phyloP scores from a whole-genome alignment of 768 basidiomycete species.

The Cystobasidiopsis lactophilus region DNA sequence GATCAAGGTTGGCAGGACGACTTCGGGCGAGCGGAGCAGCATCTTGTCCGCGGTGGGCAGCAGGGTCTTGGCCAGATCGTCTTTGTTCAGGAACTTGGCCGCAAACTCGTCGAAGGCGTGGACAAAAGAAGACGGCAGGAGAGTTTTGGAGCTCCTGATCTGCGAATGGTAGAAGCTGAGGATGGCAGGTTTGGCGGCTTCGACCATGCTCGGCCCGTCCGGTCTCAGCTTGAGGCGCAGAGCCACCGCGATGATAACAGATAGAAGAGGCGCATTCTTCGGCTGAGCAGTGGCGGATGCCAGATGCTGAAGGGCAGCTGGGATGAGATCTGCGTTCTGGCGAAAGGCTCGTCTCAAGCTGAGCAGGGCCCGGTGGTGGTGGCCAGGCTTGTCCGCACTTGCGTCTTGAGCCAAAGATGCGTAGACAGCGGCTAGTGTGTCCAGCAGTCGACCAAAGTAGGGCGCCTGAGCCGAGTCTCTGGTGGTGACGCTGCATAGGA shows the following conservation, averaged over 20 bases:
- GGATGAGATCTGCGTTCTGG: constrained; percentile 3
- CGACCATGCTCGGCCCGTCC: not conserved
- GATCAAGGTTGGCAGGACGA: constrained; percentile 33
- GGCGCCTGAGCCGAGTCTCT: no score
- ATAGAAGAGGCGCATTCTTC: not conserved
- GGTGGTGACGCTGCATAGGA: no score
- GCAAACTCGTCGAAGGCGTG: constrained; percentile 19
- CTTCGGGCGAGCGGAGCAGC: constrained; percentile 58
- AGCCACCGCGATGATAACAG: not conserved
- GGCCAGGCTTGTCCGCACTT: no score
- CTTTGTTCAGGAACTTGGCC: constrained; percentile 7
- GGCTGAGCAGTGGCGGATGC: constrained; percentile 19
- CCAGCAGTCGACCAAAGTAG: no score
- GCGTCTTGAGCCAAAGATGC: not conserved
- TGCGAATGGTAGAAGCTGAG: constrained; percentile 37
- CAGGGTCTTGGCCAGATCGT: constrained; percentile 1
- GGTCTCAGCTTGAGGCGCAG: not conserved
- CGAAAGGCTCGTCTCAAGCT: not conserved
- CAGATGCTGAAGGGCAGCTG: constrained; percentile 8
- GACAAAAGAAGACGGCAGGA: constrained; percentile 33
- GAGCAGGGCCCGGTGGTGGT: no score
- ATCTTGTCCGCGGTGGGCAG: constrained; percentile 64
- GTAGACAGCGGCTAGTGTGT: not conserved
- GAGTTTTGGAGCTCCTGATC: constrained; percentile 45
- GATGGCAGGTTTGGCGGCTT: constrained; percentile 33